Evolutionary conservation across 2,329 filamentous ascomycete genomes (phyloP).

Genomic region (Neofusicoccum umdonicola): DNA sequence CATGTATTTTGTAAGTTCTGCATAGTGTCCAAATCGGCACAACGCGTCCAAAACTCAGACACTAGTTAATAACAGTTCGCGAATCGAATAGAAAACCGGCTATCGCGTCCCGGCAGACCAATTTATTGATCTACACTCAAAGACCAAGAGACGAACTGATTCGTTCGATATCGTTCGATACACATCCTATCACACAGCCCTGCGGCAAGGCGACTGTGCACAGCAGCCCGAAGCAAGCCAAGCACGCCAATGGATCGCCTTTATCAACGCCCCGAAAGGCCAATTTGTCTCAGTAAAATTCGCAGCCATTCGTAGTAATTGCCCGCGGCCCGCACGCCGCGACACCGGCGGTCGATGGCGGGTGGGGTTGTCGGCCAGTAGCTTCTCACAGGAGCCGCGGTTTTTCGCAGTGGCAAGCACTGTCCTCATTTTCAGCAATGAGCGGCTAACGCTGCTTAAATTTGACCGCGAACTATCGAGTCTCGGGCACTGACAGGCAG

Average conservation of each 20-base stretch:
- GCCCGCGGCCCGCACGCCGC: neutral
- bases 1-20: too few species aligned
- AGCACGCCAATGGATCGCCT: neutral
- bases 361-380: neutral
- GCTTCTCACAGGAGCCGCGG: neutral
- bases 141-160: neutral
- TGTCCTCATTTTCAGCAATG: neutral
- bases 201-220: neutral
- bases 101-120: neutral
- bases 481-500: slow-evolving; percentile 8
- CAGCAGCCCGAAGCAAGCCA: neutral
- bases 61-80: neutral
- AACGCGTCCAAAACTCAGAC: too few species aligned
- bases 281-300: neutral
- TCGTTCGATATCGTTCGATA: neutral
- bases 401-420: neutral
- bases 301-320: neutral
- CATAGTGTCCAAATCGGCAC: too few species aligned
- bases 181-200: neutral
- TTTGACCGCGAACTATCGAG: slow-evolving; percentile 6
- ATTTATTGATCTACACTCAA: neutral
- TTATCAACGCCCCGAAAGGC: neutral
- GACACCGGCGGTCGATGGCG: neutral
- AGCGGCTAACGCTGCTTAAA: neutral
- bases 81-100: neutral